Conservation (phyloP, 352 stramenopile species). For the Globisporangium nunn region DNA sequence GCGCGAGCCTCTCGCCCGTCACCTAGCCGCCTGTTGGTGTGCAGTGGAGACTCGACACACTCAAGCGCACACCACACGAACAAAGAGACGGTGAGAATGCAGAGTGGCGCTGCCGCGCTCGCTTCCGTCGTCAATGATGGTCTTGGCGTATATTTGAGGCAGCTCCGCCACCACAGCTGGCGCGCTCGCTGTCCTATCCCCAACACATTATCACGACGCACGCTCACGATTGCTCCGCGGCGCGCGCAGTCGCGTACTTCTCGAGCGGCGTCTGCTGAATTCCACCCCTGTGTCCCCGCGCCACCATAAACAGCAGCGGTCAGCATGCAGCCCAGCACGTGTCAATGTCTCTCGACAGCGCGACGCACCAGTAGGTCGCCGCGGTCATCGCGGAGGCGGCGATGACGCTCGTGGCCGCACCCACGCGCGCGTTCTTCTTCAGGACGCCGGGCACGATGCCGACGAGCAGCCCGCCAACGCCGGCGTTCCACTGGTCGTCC, state of each 20-base stretch:
- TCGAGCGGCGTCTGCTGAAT: slow-evolving; percentile 46
- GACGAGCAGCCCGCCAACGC: slow-evolving; percentile 50
- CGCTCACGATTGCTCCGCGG: slow-evolving; percentile 43
- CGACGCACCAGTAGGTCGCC: slow-evolving; percentile 59
- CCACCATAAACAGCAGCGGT: not conserved
- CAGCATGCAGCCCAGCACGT: not conserved
- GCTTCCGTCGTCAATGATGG: not conserved
- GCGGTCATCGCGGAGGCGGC: slow-evolving; percentile 40
- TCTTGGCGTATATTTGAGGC: slow-evolving; percentile 2
- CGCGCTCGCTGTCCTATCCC: not conserved
- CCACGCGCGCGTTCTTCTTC: slow-evolving; percentile 70
- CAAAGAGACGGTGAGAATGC: not conserved
- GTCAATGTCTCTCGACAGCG: not conserved
- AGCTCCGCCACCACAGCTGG: not conserved
- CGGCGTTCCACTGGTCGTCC: slow-evolving; percentile 62
- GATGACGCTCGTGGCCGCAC: slow-evolving; percentile 35
- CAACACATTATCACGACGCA: slow-evolving; percentile 5
- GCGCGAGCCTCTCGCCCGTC: slow-evolving; percentile 58
- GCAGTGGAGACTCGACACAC: not conserved
- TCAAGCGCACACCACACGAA: not conserved
- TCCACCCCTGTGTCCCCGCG: slow-evolving; percentile 23
- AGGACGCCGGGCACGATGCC: slow-evolving; percentile 66
- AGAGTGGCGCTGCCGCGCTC: not conserved
- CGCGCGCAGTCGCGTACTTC: slow-evolving; percentile 51
- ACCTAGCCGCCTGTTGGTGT: not conserved